Conservation (phyloP, 2,329 filamentous ascomycete species). For the Penicillium griseofulvum region DNA sequence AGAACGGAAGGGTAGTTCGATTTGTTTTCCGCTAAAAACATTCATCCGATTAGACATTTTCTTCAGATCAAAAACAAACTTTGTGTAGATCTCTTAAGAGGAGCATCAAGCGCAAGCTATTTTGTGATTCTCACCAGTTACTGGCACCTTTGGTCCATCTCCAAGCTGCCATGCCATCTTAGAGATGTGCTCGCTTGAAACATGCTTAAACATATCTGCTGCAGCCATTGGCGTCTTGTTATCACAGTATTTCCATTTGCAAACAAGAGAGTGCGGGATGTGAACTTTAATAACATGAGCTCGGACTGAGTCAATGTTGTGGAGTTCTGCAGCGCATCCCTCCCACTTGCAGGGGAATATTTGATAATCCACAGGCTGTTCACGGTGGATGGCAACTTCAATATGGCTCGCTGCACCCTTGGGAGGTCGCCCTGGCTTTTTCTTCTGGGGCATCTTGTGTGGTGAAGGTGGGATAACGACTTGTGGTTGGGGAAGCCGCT, state of each 20-base stretch:
- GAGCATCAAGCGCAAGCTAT: neutral
- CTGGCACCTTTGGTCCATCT: constrained; percentile 57
- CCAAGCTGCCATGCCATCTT: constrained; percentile 57
- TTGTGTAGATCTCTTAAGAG: constrained; percentile 3
- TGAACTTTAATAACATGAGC: constrained; percentile 61
- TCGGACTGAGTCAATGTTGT: constrained; percentile 60
- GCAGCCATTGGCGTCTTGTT: constrained; percentile 22
- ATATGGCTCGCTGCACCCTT: constrained; percentile 15
- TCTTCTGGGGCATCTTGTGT: constrained; percentile 11
- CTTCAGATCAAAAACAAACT: constrained; percentile 4
- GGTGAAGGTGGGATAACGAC: constrained; percentile 16
- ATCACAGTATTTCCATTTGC: constrained; percentile 27
- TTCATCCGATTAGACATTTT: constrained; percentile 14
- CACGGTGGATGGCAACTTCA: constrained; percentile 20
- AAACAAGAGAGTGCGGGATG: constrained; percentile 30
- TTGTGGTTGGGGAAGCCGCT: neutral
- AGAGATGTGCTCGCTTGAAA: constrained; percentile 53
- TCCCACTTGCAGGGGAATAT: constrained; percentile 60
- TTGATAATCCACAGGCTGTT: constrained; percentile 23
- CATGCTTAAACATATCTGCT: constrained; percentile 50
- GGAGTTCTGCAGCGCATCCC: constrained; percentile 56
- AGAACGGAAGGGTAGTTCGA: neutral
- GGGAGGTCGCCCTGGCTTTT: constrained; percentile 19
- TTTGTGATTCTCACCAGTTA: constrained; percentile 53
- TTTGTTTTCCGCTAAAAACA: constrained; percentile 10